These are phyloP conservation scores for Phytophthora pinifolia DNA, from an alignment of 352 stramenopile genomes.

Conservation along the genomic window DNA sequence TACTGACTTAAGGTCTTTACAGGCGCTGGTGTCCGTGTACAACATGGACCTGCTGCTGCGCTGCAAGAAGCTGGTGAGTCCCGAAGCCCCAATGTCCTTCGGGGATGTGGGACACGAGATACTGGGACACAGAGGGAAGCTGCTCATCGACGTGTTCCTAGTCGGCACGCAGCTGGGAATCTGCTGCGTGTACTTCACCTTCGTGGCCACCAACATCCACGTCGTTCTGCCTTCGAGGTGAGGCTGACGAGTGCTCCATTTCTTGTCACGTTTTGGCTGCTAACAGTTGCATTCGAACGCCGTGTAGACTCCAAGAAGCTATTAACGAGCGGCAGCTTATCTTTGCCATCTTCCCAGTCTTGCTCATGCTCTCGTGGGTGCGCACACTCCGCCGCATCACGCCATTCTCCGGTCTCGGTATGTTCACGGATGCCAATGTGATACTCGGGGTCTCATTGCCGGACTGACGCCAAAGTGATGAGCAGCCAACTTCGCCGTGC, in stretches of 20 bases:
- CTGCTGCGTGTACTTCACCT: conserved; percentile 86
- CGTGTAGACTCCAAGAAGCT: conserved; percentile 44
- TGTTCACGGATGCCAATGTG: neutral
- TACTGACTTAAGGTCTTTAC: neutral
- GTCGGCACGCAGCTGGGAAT: conserved; percentile 79
- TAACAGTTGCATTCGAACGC: conserved; percentile 1
- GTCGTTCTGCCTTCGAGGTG: conserved; percentile 66
- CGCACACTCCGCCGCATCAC: conserved; percentile 74
- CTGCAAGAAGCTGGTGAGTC: conserved; percentile 65
- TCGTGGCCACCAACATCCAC: conserved; percentile 83
- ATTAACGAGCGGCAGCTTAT: conserved; percentile 80
- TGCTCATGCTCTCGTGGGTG: conserved; percentile 77
- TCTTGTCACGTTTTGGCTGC: neutral
- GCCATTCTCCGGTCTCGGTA: conserved; percentile 72
- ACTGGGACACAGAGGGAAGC: conserved; percentile 56
- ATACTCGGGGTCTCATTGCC: neutral
- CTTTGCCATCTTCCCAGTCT: conserved; percentile 67
- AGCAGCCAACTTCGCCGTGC: conserved; percentile 63
- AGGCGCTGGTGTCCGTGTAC: conserved; percentile 78
- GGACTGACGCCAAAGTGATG: neutral
- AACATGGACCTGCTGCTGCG: conserved; percentile 81
- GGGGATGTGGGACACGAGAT: conserved; percentile 70
- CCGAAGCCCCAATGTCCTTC: conserved; percentile 61
- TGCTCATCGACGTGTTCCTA: conserved; percentile 78
- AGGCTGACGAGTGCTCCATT: neutral